Base-by-base conservation (phyloP, 2,329 filamentous ascomycete genomes). In the Zymoseptoria passerinii region DNA sequence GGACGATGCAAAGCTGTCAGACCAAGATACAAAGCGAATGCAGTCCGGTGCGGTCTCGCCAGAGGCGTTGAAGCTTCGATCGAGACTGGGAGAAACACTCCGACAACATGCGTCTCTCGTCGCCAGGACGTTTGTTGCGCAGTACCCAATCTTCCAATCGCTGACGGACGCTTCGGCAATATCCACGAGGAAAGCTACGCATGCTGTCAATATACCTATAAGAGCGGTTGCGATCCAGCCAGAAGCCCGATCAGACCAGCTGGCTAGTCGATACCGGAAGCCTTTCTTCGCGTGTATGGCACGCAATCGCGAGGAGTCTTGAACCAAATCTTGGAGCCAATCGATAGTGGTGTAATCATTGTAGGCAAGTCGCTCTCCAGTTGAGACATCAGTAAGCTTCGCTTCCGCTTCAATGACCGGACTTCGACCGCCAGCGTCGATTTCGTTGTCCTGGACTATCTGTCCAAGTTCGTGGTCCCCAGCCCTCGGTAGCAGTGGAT, bases 291-390 rank as follows among this genome's bases (percentile, higher is more conserved):
- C 71, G 56, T 77, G 74, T n/a, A 81, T 69, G 44, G 70, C 67
- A 48, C 80, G 75, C 57, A 76, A 74, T n/a, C 80, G 78, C 63
- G 78, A 80, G 1, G 81, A 81, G 63, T 83, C 80, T 70, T 82
- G 83, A 68, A 81, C 79, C 57, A 85, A 68, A 64, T 83, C 81
- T 67, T 83, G 82, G 8, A 85, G 73, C 81, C 81, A 85, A 68
- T 85, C 82, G 58, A 84, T 84, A 1, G 81, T 83, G 7, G 79
- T 81, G 63, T 85, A 85, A 62, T 84, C 79, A 65, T 83, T 83
- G 66, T 85, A 85, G 0, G 81, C 78, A 19, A 84, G 68, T 54
- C 81, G 72, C 66, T 84, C 82, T 49, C 81, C 81, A 9, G 81
- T 72, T 1, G 78, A 72, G 23, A 75, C 78, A 3, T 71, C 70